Conservation (phyloP, 345 rosid genomes). For the Eucalyptus shirleyi region DNA sequence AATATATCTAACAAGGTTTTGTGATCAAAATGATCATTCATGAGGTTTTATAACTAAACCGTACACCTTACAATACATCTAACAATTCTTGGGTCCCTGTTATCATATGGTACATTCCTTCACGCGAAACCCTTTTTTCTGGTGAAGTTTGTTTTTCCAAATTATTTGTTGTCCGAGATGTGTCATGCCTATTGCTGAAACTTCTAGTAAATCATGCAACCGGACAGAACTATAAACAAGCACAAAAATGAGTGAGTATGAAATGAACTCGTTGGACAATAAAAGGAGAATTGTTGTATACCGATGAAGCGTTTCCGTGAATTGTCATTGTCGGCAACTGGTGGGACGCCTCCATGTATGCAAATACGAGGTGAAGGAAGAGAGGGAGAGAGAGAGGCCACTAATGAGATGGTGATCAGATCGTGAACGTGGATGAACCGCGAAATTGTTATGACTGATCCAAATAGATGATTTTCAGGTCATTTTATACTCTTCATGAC, state of each 20-base stretch:
- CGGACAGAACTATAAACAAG: no score
- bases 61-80: background rate
- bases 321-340: background rate
- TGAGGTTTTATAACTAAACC: background rate
- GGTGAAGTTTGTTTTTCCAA: no score
- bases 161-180: no score
- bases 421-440: background rate
- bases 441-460: background rate
- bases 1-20: background rate
- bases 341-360: no score
- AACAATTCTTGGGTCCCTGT: no score
- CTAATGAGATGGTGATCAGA: background rate
- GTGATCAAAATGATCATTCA: background rate
- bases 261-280: no score
- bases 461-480: background rate
- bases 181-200: no score
- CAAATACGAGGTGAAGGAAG: no score
- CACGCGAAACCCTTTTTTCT: no score
- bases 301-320: background rate
- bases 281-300: background rate
- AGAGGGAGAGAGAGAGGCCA: background rate
- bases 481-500: background rate
- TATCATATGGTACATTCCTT: no score
- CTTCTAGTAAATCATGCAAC: no score
- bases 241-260: no score